Percentiles rank a stretch among this genome's conserved stretches.
Evolutionary conservation across 345 rosid genomes (phyloP).

Genomic region (Rhizophora apiculata): DNA sequence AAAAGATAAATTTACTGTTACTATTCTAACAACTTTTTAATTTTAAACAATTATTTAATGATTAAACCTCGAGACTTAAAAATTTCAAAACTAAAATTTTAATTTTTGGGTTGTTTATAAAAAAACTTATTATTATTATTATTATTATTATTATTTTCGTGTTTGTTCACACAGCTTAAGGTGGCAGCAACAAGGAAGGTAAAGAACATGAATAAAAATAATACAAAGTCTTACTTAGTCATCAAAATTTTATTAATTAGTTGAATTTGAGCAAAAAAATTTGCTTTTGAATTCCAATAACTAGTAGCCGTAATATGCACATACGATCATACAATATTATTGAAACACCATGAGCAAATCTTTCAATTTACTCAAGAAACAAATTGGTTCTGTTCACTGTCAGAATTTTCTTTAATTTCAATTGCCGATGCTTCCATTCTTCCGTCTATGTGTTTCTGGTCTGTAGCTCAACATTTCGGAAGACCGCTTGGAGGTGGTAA

Average conservation of each 20-base stretch:
- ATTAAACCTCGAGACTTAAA: too few species aligned
- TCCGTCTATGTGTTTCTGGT: not conserved
- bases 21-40: too few species aligned
- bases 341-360: constrained; percentile 24
- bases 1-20: too few species aligned
- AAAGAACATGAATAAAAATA: too few species aligned
- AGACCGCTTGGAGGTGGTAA: constrained; percentile 90
- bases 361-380: constrained; percentile 22
- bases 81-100: too few species aligned
- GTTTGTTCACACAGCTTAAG: too few species aligned
- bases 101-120: too few species aligned
- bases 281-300: not conserved
- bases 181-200: too few species aligned
- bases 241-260: not conserved
- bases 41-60: too few species aligned
- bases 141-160: too few species aligned
- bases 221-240: too few species aligned
- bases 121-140: too few species aligned
- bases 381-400: constrained; percentile 7
- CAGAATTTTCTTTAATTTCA: not conserved
- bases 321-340: not conserved
- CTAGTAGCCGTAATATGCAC: not conserved
- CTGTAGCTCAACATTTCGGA: constrained; percentile 59
- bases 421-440: not conserved
- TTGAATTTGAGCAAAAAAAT: not conserved